Base-by-base conservation (phyloP, 202 grass and related monocot genomes). In the Setaria italica region DNA sequence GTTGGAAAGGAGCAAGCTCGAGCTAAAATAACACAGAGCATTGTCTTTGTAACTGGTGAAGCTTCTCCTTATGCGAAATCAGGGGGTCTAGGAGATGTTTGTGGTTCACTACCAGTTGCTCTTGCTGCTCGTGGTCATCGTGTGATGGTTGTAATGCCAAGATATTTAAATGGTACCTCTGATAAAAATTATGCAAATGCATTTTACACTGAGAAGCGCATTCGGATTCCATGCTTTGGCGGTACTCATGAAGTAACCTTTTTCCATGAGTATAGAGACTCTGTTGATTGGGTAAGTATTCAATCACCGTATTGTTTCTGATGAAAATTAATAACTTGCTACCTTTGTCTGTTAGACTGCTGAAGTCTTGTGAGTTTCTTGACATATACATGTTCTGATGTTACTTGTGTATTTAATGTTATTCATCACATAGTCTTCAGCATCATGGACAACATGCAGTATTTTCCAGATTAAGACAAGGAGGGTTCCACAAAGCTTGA, bases 41-140 rank as follows among this genome's bases (percentile, higher is more conserved):
- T 99, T 83, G 79, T 99, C 14, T 92, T 99, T 80, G 96, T 92
- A 76, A 95, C 91, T 42, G 84, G 91, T 2, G 96, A 99, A 89
- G 96, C 93, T 77, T 85, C 88, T 82, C 96, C 96, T 62, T 99
- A 99, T 89, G 94, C 93, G 57, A 95, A 95, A 78, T 95, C 96
- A 58, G 96, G 96, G 58, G 96, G 96, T 56, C 78, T 99, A 63
- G 96, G 82, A 70, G 96, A 99, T 91, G 96, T 99, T 70, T 99
- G 96, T 90, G 96, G 96, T 74, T 99, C 96, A 67, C 78, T 99
- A 46, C 96, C 96, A 78, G 84, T 95, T 69, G 91, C 96, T 83
- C 90, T 99, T 72, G 96, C 93, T 57, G 86, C 88, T 64, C 93
- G 85, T 90, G 96, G 91, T 84, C 93, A 99, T 81, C 93, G 93